Percentiles rank a stretch among this genome's conserved stretches.
phyloP scores from a whole-genome alignment of 768 basidiomycete genomes.

The Pleurotus cornucopiae region DNA sequence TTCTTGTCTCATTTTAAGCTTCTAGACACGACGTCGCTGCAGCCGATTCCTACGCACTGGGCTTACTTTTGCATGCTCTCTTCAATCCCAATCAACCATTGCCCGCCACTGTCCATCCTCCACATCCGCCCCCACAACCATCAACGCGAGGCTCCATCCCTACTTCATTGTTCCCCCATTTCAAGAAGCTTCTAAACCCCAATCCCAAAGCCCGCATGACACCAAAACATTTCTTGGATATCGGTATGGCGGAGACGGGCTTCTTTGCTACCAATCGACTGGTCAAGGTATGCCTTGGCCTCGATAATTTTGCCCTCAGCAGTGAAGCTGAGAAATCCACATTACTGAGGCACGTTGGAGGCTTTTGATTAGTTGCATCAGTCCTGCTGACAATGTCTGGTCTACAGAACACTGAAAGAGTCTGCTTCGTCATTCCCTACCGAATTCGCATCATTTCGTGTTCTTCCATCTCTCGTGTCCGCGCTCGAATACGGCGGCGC shows the following conservation, averaged over 20 bases:
- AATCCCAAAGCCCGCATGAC: constrained; percentile 77
- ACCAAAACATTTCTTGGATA: constrained; percentile 71
- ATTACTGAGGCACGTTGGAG: constrained; percentile 55
- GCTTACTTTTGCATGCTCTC: constrained; percentile 76
- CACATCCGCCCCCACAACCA: constrained; percentile 74
- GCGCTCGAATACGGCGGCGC: constrained; percentile 78
- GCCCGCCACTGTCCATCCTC: constrained; percentile 64
- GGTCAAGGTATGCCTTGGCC: constrained; percentile 76
- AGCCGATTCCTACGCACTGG: constrained; percentile 85
- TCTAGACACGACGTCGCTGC: constrained; percentile 50
- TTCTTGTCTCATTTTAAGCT: background rate
- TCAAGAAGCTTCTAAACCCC: constrained; percentile 88
- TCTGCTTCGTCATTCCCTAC: constrained; percentile 76
- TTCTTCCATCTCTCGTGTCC: constrained; percentile 82
- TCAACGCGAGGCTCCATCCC: constrained; percentile 79
- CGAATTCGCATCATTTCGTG: constrained; percentile 78
- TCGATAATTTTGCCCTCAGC: constrained; percentile 81
- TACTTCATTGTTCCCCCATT: constrained; percentile 63
- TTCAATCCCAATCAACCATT: constrained; percentile 84
- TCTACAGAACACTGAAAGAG: constrained; percentile 68
- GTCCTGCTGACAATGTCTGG: constrained; percentile 13
- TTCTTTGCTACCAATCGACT: constrained; percentile 84
- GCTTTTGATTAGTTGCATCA: background rate
- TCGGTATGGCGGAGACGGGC: constrained; percentile 76
- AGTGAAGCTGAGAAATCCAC: constrained; percentile 76